Percentiles rank a stretch among this genome's conserved stretches.
Evolutionary conservation across 1,284 basidiomycete genomes (phyloP).

Genomic region (Wallemia hederae): DNA sequence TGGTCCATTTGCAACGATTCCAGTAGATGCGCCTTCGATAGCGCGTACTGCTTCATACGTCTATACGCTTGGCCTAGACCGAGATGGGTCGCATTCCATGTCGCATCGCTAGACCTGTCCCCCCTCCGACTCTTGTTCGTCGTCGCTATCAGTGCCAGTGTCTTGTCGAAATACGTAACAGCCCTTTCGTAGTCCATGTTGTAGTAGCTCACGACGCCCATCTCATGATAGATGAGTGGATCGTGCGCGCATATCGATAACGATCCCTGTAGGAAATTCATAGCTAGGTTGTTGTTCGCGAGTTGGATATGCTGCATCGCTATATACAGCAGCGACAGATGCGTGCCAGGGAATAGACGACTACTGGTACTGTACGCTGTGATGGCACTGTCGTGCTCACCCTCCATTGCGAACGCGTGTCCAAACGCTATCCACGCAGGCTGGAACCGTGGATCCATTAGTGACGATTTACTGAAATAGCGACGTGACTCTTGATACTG

Average conservation of each 20-base stretch:
- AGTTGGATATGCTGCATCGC: constrained; percentile 93
- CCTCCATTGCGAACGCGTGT: constrained; percentile 85
- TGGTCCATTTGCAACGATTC: constrained; percentile 53
- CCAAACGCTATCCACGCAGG: constrained; percentile 95
- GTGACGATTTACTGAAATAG: constrained; percentile 80
- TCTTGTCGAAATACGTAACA: constrained; percentile 33
- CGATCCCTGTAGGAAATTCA: constrained; percentile 60
- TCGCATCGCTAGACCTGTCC: constrained; percentile 42
- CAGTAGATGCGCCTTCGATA: constrained; percentile 39
- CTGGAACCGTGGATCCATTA: constrained; percentile 88
- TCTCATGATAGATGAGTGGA: constrained; percentile 67
- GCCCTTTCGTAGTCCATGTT: constrained; percentile 43
- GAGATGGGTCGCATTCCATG: constrained; percentile 64
- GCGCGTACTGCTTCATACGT: constrained; percentile 38
- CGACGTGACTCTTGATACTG: constrained; percentile 68
- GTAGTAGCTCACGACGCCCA: constrained; percentile 72
- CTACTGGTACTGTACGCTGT: constrained; percentile 92
- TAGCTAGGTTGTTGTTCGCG: constrained; percentile 49
- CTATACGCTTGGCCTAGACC: constrained; percentile 68
- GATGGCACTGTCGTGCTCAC: constrained; percentile 92
- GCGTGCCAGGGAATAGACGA: constrained; percentile 66
- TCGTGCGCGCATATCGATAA: constrained; percentile 52
- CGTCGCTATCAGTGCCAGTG: constrained; percentile 43
- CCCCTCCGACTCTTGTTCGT: constrained; percentile 44
- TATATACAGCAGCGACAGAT: constrained; percentile 77